These are phyloP conservation scores for Phlebiopsis gigantea DNA, from an alignment of 768 basidiomycete species.

Conservation along the genomic window DNA sequence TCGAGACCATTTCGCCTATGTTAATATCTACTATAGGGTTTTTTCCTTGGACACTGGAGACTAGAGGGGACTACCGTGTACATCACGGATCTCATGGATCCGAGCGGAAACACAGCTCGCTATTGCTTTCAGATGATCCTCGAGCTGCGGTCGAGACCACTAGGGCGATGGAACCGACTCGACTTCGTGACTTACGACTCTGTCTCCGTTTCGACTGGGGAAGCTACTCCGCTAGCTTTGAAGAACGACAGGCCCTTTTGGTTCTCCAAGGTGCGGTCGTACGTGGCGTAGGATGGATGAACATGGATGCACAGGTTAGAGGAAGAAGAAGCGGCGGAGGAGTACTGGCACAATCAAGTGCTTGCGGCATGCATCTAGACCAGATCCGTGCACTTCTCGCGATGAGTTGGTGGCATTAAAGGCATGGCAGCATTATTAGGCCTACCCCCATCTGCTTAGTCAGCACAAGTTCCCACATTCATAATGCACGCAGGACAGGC, in stretches of 20 bases:
- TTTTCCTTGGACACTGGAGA: constrained; percentile 67
- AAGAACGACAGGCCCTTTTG: constrained; percentile 89
- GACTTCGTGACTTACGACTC: constrained; percentile 71
- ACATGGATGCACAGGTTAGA: no score
- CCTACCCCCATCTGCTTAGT: no score
- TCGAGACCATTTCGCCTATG: neutral
- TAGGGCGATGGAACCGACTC: constrained; percentile 84
- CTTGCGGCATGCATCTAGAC: no score
- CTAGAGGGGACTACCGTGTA: constrained; percentile 57
- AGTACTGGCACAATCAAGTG: no score
- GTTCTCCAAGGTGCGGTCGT: constrained; percentile 88
- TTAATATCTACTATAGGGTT: constrained; percentile 43
- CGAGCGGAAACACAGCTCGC: constrained; percentile 27
- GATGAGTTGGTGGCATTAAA: no score
- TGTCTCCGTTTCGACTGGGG: constrained; percentile 71
- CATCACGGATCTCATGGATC: constrained; percentile 61
- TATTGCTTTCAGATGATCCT: constrained; percentile 77
- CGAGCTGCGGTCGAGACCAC: constrained; percentile 63
- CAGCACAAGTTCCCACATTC: neutral
- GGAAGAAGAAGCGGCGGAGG: no score
- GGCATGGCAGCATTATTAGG: no score
- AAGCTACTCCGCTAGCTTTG: constrained; percentile 59
- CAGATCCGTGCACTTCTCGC: no score
- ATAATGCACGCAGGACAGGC: neutral
- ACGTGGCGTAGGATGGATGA: constrained; percentile 25